Base-by-base conservation (phyloP, 352 stramenopile species). In the Halophytophthora polymorphica region DNA sequence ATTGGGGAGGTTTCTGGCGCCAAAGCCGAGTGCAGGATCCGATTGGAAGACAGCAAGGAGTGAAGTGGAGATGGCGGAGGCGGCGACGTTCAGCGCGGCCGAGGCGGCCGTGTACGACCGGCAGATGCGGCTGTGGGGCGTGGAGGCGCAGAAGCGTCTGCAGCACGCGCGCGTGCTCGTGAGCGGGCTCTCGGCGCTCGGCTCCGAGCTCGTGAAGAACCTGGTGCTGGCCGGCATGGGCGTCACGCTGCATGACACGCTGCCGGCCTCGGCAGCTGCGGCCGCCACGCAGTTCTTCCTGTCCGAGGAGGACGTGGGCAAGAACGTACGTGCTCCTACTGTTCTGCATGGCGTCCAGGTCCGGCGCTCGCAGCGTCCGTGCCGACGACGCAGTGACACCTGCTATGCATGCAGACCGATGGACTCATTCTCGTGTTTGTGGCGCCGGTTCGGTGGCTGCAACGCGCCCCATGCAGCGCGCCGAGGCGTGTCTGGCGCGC, bases 61-160 rank as follows among this genome's bases (percentile, higher is more conserved):
- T 5, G 34, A 19, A 21, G 41, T 35, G 46, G 34, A 17, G 50
- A 47, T 35, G 42, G 25, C 39, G 22, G 39, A 40, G 40, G 19
- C 22, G 18, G 28, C 50, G 66, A 83, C 58, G 18, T 83, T 96
- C 53, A 92, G 73, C 63, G 81, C 86, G 35, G 73, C 79, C 18
- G 89, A 97, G 71, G 85, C 87, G 21, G 96, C 97, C 45, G 80
- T 99, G 35, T 99, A 99, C 68, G 96, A 99, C 78, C 87, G 97
- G 18, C 96, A 99, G 76, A 99, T 99, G 75, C 93, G 96, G 17
- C 75, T 99, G n/a, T 99, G 96, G 96, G 97, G 97, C 28, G 86
- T 97, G 19, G 96, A 99, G 66, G 95, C 96, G 33, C 96, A 99
- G 81, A 86, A 89, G 54, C 77, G 91, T 0, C 83, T 98, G 45